A percentile compares a stretch with the other conserved stretches of the same genome.
Evolutionary conservation across 768 basidiomycete species (phyloP).

Genomic region (Hypsizygus marmoreus): DNA sequence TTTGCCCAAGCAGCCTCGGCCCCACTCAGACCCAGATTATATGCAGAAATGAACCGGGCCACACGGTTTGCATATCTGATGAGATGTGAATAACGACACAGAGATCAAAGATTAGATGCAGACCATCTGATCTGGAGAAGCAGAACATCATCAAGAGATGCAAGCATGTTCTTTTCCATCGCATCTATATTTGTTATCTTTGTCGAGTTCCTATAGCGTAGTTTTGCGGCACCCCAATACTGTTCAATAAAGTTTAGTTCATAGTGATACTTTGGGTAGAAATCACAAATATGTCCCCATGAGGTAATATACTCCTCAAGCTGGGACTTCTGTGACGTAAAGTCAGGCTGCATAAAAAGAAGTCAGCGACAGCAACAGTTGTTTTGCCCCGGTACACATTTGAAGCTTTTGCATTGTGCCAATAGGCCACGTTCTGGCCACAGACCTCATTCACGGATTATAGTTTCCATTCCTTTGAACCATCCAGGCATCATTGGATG

Average conservation of each 20-base stretch:
- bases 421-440: conserved; percentile 18
- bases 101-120: conserved; percentile 7
- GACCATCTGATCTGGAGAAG: conserved; percentile 20
- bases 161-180: conserved; percentile 29
- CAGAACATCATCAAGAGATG: conserved; percentile 27
- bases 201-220: conserved; percentile 25
- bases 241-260: conserved; percentile 21
- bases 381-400: conserved; percentile 17
- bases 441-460: conserved; percentile 22
- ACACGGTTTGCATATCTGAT: conserved; percentile 20
- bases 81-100: not conserved
- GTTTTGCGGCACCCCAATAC: conserved; percentile 36
- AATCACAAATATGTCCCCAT: conserved; percentile 30
- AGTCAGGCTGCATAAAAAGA: conserved; percentile 22
- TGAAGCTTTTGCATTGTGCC: conserved; percentile 24
- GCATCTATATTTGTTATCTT: conserved; percentile 23
- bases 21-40: conserved; percentile 10
- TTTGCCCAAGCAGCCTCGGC: conserved; percentile 13
- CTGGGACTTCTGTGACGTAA: conserved; percentile 22
- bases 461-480: conserved; percentile 39
- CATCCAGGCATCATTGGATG: conserved; percentile 29
- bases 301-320: conserved; percentile 25
- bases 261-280: conserved; percentile 37
- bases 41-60: conserved; percentile 9
- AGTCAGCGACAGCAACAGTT: conserved; percentile 19